These are phyloP conservation scores for Suillus clintonianus DNA, from an alignment of 768 basidiomycete genomes.

Conservation along the genomic window DNA sequence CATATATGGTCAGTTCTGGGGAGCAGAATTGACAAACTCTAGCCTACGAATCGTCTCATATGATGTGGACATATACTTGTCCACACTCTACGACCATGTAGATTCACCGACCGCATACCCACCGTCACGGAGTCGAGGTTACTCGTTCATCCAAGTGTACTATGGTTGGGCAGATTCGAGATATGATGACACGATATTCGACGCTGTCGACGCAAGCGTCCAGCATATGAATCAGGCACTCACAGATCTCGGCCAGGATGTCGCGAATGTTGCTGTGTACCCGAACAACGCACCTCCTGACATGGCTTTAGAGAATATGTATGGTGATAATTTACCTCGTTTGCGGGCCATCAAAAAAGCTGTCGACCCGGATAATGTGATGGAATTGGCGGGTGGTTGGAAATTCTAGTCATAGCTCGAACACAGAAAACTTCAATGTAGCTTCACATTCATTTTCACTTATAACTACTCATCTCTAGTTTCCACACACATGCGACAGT, in stretches of 20 bases:
- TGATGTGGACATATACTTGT: conserved; percentile 50
- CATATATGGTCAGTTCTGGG: background rate
- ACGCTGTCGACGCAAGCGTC: background rate
- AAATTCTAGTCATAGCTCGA: background rate
- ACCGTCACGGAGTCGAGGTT: conserved; percentile 28
- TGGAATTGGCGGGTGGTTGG: background rate
- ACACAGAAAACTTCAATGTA: background rate
- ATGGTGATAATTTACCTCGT: background rate
- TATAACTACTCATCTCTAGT: background rate
- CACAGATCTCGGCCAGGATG: background rate
- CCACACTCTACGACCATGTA: conserved; percentile 38
- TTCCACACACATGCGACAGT: background rate
- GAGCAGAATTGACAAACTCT: background rate
- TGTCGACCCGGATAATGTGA: background rate
- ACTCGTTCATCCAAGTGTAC: background rate
- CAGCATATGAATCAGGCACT: background rate
- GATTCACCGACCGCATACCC: conserved; percentile 44
- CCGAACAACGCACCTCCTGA: background rate
- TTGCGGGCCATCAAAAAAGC: background rate
- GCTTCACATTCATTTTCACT: background rate
- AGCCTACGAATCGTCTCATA: conserved; percentile 13
- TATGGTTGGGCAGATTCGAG: background rate
- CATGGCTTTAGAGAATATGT: background rate
- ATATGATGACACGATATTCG: background rate
- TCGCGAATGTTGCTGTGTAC: background rate